Conservation (phyloP, 208 protist species). For the Crithidia fasciculata region DNA sequence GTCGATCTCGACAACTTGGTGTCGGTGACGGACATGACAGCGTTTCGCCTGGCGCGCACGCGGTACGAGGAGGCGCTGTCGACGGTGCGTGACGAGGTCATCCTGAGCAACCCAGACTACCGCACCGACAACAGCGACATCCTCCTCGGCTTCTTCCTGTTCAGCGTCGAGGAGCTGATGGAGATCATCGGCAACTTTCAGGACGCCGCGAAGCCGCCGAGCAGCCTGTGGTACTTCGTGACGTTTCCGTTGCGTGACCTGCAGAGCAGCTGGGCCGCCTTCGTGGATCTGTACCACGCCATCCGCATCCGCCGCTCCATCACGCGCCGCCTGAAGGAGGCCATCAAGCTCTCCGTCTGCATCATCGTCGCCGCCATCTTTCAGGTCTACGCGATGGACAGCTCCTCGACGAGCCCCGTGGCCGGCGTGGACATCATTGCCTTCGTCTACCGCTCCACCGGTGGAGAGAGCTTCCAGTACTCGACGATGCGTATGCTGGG, state of each 20-base stretch:
- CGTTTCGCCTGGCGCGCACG: constrained; percentile 54
- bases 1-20: constrained; percentile 62
- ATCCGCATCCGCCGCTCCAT: constrained; percentile 60
- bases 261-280: constrained; percentile 54
- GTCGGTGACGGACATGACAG: constrained; percentile 55
- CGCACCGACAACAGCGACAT: constrained; percentile 81
- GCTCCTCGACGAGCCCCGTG: constrained; percentile 58
- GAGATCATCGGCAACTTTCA: constrained; percentile 65
- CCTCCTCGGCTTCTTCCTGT: constrained; percentile 85
- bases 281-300: constrained; percentile 39
- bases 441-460: constrained; percentile 79
- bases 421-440: constrained; percentile 84
- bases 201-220: constrained; percentile 42
- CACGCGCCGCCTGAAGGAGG: constrained; percentile 84
- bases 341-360: constrained; percentile 77
- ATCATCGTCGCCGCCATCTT: constrained; percentile 76
- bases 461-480: constrained; percentile 87
- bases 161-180: constrained; percentile 81
- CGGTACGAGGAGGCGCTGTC: constrained; percentile 78
- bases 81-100: constrained; percentile 71
- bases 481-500: constrained; percentile 79
- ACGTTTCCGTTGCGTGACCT: constrained; percentile 60
- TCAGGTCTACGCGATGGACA: constrained; percentile 79
- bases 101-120: constrained; percentile 87
- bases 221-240: constrained; percentile 63